Base-by-base conservation (phyloP, 2,329 filamentous ascomycete genomes). In the Hypoxylon sp. region DNA sequence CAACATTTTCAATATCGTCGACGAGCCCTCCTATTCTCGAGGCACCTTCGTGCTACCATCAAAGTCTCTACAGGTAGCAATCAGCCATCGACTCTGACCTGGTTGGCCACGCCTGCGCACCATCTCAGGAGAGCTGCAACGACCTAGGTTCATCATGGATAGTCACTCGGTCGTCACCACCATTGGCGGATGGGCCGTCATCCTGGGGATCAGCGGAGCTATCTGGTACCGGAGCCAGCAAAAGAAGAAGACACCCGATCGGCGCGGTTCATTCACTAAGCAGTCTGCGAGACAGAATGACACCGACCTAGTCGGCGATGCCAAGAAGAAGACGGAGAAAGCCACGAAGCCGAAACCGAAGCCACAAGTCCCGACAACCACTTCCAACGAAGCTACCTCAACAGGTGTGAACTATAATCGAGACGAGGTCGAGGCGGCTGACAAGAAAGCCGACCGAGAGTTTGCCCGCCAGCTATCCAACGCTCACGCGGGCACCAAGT, bases 381-480 rank as follows among this genome's bases (percentile, higher is more conserved):
- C 73, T 26, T 66, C 73, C 7, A 66, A 38, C 33, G 58, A 71
- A 26, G 65, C 67, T 41, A 71, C 66, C 38, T 67, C 76, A 38
- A 58, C 75, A 5, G 74, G 68, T 54, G 61, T 72, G 18, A 74
- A 79, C 55, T 83, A 79, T 55, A 74, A 71, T 47, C 57, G 63
- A 29, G 70, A 71, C 9, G 64, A 77, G 5, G 82, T 88, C 55
- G 86, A 88, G 57, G 83, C 83, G 40, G 79, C 86, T 53, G 86
- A 88, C 70, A 89, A 89, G 72, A 84, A 83, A 68, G 68, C 69
- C 48, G 70, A 73, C 40, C 65, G 68, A 17, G 89, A 92, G 65
- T 94, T 95, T 73, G 91, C 91, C 26, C 84, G 84, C 68, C 88
- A 90, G 72, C 81, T 95, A 65, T 79, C 85, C 55, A 88, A 83